Percentiles rank a stretch among this genome's conserved stretches.
Evolutionary conservation across 441 rosid species (phyloP).

Genomic region (Gossypium schwendimanii): DNA sequence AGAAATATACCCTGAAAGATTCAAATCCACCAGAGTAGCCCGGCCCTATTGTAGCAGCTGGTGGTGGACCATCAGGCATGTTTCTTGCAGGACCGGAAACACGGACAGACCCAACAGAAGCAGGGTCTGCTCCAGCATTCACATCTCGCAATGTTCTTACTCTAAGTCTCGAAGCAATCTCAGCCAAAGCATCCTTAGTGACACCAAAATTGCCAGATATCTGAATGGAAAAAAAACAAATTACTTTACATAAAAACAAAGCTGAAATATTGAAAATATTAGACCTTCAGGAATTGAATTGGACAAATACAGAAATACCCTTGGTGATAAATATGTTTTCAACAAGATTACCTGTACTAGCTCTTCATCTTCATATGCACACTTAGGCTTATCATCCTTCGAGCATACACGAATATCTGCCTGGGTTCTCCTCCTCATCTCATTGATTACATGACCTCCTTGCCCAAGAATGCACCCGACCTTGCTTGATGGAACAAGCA

Average conservation of each 20-base stretch:
- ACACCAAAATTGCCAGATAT: conserved; percentile 45
- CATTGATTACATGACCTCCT: conserved; percentile 57
- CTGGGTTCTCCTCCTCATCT: conserved; percentile 55
- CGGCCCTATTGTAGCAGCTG: conserved; percentile 25
- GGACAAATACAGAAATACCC: not conserved
- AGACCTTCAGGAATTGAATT: not conserved
- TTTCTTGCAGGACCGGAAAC: conserved; percentile 32
- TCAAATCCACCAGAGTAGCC: conserved; percentile 35
- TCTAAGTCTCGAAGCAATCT: conserved; percentile 49
- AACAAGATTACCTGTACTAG: conserved; percentile 48
- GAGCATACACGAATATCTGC: conserved; percentile 53
- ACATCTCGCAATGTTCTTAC: conserved; percentile 48
- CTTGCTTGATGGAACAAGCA: conserved; percentile 56
- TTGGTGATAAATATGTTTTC: conserved; percentile 1
- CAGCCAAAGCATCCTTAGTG: conserved; percentile 56
- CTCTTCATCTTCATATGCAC: conserved; percentile 56
- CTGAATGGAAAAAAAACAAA: conserved; percentile 27
- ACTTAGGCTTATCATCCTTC: conserved; percentile 48
- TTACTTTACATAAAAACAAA: conserved; percentile 11
- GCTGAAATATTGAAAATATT: conserved; percentile 7
- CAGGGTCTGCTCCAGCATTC: conserved; percentile 34
- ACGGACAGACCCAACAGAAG: conserved; percentile 27
- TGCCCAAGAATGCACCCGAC: conserved; percentile 60
- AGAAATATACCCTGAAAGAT: conserved; percentile 33
- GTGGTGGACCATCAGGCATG: conserved; percentile 25